Conservation (phyloP, 495 filamentous ascomycete species). For the Ramalina intermedia region DNA sequence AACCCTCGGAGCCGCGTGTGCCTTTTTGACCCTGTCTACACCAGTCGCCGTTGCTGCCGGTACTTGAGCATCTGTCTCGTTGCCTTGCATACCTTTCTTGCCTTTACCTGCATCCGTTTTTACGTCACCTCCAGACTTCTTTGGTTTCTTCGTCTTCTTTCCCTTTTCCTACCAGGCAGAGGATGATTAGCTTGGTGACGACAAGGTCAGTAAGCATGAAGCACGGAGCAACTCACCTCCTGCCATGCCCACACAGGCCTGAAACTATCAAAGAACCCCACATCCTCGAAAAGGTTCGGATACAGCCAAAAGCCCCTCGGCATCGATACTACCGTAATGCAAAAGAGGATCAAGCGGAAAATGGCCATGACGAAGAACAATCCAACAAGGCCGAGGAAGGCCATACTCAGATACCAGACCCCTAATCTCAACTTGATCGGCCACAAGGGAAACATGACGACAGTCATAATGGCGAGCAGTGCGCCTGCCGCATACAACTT, state of each 20-base stretch:
- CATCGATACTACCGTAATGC: slow-evolving; percentile 69
- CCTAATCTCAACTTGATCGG: slow-evolving; percentile 79
- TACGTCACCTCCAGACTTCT: neutral
- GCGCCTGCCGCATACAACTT: slow-evolving; percentile 80
- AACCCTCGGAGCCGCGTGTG: slow-evolving; percentile 9
- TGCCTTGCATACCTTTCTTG: neutral
- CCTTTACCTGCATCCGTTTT: neutral
- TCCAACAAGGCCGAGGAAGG: slow-evolving; percentile 78
- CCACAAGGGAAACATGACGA: slow-evolving; percentile 96
- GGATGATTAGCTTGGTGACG: neutral
- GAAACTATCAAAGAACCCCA: slow-evolving; percentile 96
- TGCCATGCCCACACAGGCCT: slow-evolving; percentile 97
- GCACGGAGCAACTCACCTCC: slow-evolving; percentile 46
- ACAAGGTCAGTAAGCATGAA: neutral
- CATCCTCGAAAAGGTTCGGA: slow-evolving; percentile 96
- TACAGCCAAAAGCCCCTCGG: slow-evolving; percentile 92
- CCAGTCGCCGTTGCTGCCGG: neutral
- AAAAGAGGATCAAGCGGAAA: slow-evolving; percentile 90
- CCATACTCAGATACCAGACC: slow-evolving; percentile 96
- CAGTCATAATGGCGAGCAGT: slow-evolving; percentile 62
- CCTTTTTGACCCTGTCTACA: neutral
- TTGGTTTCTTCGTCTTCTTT: slow-evolving; percentile 9
- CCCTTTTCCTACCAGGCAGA: neutral
- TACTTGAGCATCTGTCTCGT: neutral
- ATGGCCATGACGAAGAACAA: slow-evolving; percentile 97